Percentiles rank a stretch among this genome's conserved stretches.
Evolutionary conservation across 306 rosid species (phyloP).

Genomic region (Quercus ilex): DNA sequence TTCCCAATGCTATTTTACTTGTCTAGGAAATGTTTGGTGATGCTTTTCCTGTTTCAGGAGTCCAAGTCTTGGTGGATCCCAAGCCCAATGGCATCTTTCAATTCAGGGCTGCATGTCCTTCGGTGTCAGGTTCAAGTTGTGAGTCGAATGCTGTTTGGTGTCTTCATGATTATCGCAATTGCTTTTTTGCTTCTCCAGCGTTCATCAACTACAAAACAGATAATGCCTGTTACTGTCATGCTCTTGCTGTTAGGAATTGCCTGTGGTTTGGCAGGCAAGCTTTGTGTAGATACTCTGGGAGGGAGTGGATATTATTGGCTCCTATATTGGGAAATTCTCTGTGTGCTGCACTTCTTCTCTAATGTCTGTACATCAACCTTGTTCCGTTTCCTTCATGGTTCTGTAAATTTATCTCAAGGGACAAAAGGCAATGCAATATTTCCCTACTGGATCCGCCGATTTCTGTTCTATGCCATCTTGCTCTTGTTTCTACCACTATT

Average conservation of each 20-base stretch:
- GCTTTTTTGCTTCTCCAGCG: conserved; percentile 61
- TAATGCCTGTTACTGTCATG: conserved; percentile 75
- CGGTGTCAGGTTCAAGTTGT: conserved; percentile 63
- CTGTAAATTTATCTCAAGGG: conserved; percentile 31
- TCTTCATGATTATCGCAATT: conserved; percentile 50
- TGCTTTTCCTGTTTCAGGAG: conserved; percentile 39
- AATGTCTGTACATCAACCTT: conserved; percentile 42
- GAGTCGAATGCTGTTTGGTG: conserved; percentile 60
- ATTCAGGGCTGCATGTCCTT: conserved; percentile 37
- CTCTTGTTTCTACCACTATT: conserved; percentile 57
- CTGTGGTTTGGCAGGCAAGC: conserved; percentile 77
- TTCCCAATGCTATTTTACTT: conserved; percentile 4
- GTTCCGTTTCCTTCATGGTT: conserved; percentile 62
- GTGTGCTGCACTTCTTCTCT: conserved; percentile 61
- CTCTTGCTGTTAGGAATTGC: conserved; percentile 59
- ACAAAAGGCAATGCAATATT: conserved; percentile 22
- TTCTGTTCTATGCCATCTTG: conserved; percentile 38
- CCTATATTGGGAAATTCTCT: conserved; percentile 63
- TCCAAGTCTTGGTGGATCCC: conserved; percentile 69
- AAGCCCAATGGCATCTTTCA: conserved; percentile 45
- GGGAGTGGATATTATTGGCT: conserved; percentile 84
- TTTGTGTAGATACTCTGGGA: conserved; percentile 79
- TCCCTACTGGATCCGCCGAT: conserved; percentile 59
- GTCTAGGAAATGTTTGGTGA: background rate
- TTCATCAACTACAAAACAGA: conserved; percentile 46